phyloP scores from a whole-genome alignment of 257 asterid genomes.

The Phtheirospermum japonicum region DNA sequence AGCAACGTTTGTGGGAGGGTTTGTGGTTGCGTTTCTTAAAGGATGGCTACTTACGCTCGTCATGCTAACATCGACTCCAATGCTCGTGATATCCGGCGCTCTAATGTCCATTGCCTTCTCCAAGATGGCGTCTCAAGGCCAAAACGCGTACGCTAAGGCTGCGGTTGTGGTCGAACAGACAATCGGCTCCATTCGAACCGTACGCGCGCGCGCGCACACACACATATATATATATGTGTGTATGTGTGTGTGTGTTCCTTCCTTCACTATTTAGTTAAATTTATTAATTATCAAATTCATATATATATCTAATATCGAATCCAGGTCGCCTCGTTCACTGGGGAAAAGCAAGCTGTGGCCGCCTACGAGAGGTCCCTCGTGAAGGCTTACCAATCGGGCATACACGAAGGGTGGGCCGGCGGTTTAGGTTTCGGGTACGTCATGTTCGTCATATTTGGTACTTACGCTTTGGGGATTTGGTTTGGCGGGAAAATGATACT shows the following conservation, averaged over 20 bases:
- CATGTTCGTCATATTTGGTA: constrained; percentile 50
- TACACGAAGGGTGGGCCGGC: constrained; percentile 52
- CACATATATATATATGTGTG: no score
- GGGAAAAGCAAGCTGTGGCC: constrained; percentile 62
- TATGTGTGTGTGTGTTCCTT: no score
- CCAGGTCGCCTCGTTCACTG: constrained; percentile 74
- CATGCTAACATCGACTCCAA: constrained; percentile 56
- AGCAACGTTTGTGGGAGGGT: constrained; percentile 62
- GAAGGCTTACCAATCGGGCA: constrained; percentile 51
- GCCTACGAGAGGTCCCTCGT: constrained; percentile 49
- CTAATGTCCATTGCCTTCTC: constrained; percentile 40
- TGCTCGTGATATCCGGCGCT: constrained; percentile 49
- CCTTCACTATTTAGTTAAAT: neutral
- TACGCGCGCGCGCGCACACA: no score
- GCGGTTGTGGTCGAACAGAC: constrained; percentile 64
- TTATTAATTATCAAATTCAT: no score
- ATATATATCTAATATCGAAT: neutral
- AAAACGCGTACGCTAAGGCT: constrained; percentile 61
- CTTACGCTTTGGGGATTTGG: constrained; percentile 67
- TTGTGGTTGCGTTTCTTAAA: constrained; percentile 52
- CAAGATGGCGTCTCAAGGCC: constrained; percentile 51
- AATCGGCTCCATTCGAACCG: constrained; percentile 65
- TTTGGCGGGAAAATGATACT: constrained; percentile 63
- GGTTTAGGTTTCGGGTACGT: constrained; percentile 63
- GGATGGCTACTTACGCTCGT: constrained; percentile 80